Evolutionary conservation across 306 rosid species (phyloP).

Genomic region (Casuarina equisetifolia): DNA sequence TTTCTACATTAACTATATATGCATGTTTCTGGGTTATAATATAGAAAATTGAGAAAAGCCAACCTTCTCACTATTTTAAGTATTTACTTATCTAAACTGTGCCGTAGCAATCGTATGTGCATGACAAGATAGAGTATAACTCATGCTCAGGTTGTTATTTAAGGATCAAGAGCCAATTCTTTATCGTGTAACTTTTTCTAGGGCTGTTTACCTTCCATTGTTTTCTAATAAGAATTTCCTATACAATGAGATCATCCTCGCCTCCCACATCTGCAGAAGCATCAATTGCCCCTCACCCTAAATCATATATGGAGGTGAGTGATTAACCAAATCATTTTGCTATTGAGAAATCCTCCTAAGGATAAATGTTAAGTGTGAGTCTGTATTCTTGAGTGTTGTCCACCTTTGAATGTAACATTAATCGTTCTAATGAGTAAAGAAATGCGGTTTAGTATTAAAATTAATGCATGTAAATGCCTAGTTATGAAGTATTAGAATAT

Average conservation of each 20-base stretch:
- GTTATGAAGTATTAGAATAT: conserved; percentile 14
- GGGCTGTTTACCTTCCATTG: conserved; percentile 15
- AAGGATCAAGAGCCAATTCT: conserved; percentile 12
- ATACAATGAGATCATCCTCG: conserved; percentile 80
- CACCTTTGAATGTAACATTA: background rate
- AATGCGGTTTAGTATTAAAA: conserved; percentile 3
- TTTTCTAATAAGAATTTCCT: conserved; percentile 19
- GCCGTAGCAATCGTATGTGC: conserved; percentile 59
- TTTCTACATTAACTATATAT: too few relatives aligned
- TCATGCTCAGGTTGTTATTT: conserved; percentile 48
- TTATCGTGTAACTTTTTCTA: background rate
- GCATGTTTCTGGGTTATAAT: too few relatives aligned
- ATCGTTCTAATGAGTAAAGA: background rate
- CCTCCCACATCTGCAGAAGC: conserved; percentile 70
- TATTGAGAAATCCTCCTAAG: conserved; percentile 2
- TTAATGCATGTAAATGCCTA: background rate
- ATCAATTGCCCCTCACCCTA: conserved; percentile 66
- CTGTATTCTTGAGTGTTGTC: background rate
- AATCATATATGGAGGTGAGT: conserved; percentile 76
- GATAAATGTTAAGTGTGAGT: background rate
- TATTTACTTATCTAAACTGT: conserved; percentile 8
- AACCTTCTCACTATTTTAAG: background rate
- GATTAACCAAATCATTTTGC: conserved; percentile 10
- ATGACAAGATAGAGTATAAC: conserved; percentile 66
- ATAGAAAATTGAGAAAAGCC: too few relatives aligned